These are phyloP conservation scores for Syncephalastrum sp. DNA, from an alignment of 371 early-diverging fungal species.

Conservation along the genomic window DNA sequence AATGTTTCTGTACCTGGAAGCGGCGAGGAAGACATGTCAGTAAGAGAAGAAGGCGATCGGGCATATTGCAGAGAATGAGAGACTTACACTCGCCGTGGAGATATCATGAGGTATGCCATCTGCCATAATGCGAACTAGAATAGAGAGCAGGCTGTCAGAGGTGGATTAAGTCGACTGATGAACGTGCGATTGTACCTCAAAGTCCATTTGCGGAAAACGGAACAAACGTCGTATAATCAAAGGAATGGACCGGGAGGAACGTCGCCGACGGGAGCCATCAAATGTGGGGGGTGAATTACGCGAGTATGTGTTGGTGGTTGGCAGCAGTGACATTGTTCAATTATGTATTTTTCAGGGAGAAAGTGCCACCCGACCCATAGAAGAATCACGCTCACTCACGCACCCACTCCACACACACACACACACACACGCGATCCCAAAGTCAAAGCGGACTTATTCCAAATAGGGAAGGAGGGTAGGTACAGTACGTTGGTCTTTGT, in stretches of 20 bases:
- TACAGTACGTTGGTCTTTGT: no score
- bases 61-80: not conserved
- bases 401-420: no score
- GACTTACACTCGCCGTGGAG: slow-evolving; percentile 84
- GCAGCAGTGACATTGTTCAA: slow-evolving; percentile 15
- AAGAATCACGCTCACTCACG: no score
- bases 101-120: slow-evolving; percentile 83
- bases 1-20: slow-evolving; percentile 78
- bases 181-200: slow-evolving; percentile 49
- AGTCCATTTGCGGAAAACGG: slow-evolving; percentile 85
- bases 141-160: not conserved
- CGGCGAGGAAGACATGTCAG: slow-evolving; percentile 6
- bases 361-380: no score
- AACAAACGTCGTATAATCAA: slow-evolving; percentile 60
- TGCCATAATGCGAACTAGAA: slow-evolving; percentile 86
- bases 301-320: slow-evolving; percentile 17
- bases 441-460: no score
- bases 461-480: no score
- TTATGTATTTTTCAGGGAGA: not conserved
- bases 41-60: not conserved
- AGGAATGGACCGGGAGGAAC: slow-evolving; percentile 21
- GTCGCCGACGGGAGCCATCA: slow-evolving; percentile 18
- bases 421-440: no score
- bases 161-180: not conserved
- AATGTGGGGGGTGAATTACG: slow-evolving; percentile 15